phyloP scores from a whole-genome alignment of 352 stramenopile species.

The Phytophthora podocarpi region DNA sequence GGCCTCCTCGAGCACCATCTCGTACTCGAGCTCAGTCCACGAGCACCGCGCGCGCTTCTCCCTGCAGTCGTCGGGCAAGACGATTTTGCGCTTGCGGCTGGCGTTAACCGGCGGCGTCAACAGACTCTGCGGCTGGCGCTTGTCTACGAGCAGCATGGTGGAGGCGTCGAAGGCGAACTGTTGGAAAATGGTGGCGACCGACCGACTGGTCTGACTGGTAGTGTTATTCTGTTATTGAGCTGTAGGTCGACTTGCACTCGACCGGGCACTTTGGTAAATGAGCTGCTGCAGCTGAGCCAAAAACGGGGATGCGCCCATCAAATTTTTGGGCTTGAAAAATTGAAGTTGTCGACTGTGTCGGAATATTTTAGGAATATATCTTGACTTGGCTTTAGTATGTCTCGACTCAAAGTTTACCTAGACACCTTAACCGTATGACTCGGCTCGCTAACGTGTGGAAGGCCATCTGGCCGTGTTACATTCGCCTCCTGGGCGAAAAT shows the following conservation, averaged over 20 bases:
- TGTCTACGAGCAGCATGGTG: constrained; percentile 47
- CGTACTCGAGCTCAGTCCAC: constrained; percentile 76
- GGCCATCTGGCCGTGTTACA: no score
- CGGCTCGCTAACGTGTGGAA: no score
- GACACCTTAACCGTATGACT: no score
- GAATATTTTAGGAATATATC: no score
- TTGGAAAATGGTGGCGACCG: constrained; percentile 23
- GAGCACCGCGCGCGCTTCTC: constrained; percentile 58
- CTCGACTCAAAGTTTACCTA: no score
- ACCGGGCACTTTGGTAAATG: constrained; percentile 34
- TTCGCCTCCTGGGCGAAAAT: no score
- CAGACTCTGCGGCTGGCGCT: constrained; percentile 26
- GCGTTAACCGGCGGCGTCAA: constrained; percentile 11
- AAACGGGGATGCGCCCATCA: constrained; percentile 9
- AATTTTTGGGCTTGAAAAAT: constrained; percentile 43
- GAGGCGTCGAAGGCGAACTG: constrained; percentile 21
- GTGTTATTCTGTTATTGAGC: neutral
- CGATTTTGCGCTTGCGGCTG: constrained; percentile 58
- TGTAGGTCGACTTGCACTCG: constrained; percentile 6
- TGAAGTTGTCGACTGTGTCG: constrained; percentile 12
- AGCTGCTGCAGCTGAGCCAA: constrained; percentile 6
- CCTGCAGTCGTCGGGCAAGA: constrained; percentile 34
- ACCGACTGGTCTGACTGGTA: neutral
- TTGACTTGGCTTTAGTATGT: constrained; percentile 17
- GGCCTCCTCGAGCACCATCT: constrained; percentile 74